Base-by-base conservation (phyloP, 2,329 filamentous ascomycete species). In the Arthrobotrys musiformis region DNA sequence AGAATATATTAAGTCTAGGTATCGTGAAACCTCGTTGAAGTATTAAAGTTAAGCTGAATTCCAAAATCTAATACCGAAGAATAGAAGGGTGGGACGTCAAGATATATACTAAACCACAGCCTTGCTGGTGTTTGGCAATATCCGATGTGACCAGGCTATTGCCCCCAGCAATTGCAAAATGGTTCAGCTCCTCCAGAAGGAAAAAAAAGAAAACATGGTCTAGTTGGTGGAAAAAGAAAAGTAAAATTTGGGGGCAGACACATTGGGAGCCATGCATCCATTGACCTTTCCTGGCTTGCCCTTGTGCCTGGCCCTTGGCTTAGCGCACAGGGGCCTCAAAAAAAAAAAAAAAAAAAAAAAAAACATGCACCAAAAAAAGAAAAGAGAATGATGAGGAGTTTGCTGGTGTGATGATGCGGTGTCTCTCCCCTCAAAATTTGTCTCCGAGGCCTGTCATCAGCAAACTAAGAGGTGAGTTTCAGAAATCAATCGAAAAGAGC, bases 181-280 rank as follows among this genome's bases (percentile, higher is more conserved):
- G 66, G 73, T 70, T 77, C 73, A 77, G 73, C 73, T 77, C 73
- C 73, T 77, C 73, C 64, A 66, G n/a, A 17, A n/a, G 22, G 30
- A 60, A 70, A 6, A 42, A 77, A 77, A 77, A 77, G 46, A 70
- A 77, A 77, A 17, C 1, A 22, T 28, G 4, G 48, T 19, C 22
- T n/a, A 33, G 13, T 1, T 13, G 15, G 40, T n/a, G 35, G 61
- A 74, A 74, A 74, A 74, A 67, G 62, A 74, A 74, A 67, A 5
- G 48, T 46, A 66, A 77, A 77, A 70, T 70, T 77, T 64, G 66
- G 73, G 73, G 73, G 66, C 60, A 77, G 60, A 70, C 64, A 70
- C 22, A 52, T 60, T 50, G 54, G 50, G 30, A 68, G 24, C 52
- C 66, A 77, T 77, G 66, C 70, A 70, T 70, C 73, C 50, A 70